Percentiles rank a stretch among this genome's conserved stretches.
Conservation (phyloP, 257 asterid genomes). For the Scutellaria galericulata region DNA sequence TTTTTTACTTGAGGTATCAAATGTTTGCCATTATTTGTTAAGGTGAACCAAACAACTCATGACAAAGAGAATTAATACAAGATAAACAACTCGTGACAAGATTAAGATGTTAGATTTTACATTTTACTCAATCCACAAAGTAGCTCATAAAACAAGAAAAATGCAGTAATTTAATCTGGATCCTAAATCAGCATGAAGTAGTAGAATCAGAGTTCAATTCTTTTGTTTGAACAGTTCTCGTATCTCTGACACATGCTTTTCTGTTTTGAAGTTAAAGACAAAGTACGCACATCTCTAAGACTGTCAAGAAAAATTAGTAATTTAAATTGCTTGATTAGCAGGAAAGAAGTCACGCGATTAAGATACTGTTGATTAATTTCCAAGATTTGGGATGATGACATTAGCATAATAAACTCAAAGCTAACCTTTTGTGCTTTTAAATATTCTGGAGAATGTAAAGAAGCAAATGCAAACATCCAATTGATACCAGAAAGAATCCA, state of each 20-base stretch:
- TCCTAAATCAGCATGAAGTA: background rate
- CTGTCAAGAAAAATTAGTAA: conserved; percentile 19
- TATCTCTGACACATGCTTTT: background rate
- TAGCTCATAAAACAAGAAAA: conserved; percentile 12
- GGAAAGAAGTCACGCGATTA: background rate
- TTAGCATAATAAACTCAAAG: conserved; percentile 2
- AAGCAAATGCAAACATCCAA: conserved; percentile 13
- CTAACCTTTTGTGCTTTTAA: background rate
- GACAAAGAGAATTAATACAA: background rate
- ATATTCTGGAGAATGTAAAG: conserved; percentile 11
- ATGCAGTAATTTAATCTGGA: background rate
- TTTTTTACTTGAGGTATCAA: background rate
- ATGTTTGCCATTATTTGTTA: background rate
- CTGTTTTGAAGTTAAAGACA: background rate
- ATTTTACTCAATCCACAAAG: background rate
- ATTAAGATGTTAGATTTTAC: background rate
- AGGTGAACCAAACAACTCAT: background rate
- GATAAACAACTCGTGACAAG: background rate
- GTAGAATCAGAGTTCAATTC: background rate
- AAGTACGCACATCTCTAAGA: conserved; percentile 1
- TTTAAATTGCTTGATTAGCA: conserved; percentile 1
- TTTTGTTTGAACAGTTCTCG: background rate
- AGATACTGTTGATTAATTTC: background rate
- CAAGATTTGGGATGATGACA: background rate
- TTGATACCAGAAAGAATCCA: conserved; percentile 5